Percentiles rank a stretch among this genome's conserved stretches.
Conservation (phyloP, 768 basidiomycete species). For the Phanerochaete carnosa region DNA sequence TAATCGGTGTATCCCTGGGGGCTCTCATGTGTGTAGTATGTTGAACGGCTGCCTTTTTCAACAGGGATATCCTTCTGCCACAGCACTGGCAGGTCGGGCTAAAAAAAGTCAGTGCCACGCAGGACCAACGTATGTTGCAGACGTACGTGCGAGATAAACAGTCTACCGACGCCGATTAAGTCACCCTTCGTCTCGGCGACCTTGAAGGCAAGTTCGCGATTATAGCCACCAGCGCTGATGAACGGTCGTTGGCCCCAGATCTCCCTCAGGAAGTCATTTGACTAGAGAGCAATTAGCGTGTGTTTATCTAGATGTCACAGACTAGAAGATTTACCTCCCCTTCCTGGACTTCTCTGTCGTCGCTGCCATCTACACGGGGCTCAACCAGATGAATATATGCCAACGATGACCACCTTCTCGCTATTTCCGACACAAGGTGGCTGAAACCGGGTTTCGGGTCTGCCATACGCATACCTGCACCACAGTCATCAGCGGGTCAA, state of each 20-base stretch:
- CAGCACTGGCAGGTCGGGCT: conserved; percentile 16
- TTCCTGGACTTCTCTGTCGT: conserved; percentile 2
- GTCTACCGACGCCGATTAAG: conserved; percentile 7
- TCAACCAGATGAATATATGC: conserved; percentile 38
- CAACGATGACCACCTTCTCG: conserved; percentile 35
- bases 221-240: conserved; percentile 23
- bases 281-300: background rate
- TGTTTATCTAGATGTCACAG: background rate
- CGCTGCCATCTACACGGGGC: conserved; percentile 15
- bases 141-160: conserved; percentile 13
- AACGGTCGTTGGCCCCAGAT: conserved; percentile 20
- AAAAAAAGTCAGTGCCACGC: background rate
- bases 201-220: conserved; percentile 14
- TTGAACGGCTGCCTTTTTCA: background rate
- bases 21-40: conserved; percentile 2
- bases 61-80: conserved; percentile 7
- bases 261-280: conserved; percentile 21
- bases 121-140: background rate
- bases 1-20: conserved; percentile 15
- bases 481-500: conserved; percentile 14
- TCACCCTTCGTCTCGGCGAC: conserved; percentile 16
- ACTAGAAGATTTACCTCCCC: conserved; percentile 12
- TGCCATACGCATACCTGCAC: conserved; percentile 43
- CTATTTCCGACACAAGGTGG: conserved; percentile 42
- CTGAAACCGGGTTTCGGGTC: conserved; percentile 55